Percentiles rank a stretch among this genome's conserved stretches.
These are phyloP conservation scores for Ogataea ramenticola DNA, from an alignment of 805 yeast genomes.

Conservation along the genomic window DNA sequence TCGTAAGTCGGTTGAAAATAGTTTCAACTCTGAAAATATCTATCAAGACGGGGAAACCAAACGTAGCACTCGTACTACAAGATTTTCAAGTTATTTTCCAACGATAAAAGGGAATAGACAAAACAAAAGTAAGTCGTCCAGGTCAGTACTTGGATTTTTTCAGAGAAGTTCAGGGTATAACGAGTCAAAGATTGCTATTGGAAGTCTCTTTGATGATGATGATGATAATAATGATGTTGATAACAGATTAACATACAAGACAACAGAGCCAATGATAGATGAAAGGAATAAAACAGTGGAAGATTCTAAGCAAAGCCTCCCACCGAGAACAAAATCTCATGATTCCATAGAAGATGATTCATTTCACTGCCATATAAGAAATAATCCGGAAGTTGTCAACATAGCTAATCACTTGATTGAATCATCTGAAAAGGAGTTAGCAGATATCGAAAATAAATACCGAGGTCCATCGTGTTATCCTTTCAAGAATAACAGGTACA, in stretches of 20 bases:
- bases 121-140: neutral
- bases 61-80: neutral
- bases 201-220: neutral
- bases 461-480: neutral
- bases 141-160: neutral
- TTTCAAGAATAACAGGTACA: neutral
- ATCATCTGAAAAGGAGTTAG: slow-evolving; percentile 16
- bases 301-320: no score
- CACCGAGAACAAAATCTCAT: no score
- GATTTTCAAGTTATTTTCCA: neutral
- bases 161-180: neutral
- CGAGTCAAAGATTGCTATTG: neutral
- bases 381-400: neutral
- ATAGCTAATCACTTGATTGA: neutral
- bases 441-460: neutral
- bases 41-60: neutral
- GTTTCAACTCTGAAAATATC: neutral
- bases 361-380: no score
- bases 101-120: neutral
- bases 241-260: no score
- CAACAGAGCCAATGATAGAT: no score
- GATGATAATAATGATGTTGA: no score
- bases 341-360: no score
- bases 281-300: no score
- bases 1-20: neutral